Evolutionary conservation across 805 yeast species (phyloP), one percentile per base, ranked within the genome.

Genomic region (Grigorovia transvaalensis): DNA sequence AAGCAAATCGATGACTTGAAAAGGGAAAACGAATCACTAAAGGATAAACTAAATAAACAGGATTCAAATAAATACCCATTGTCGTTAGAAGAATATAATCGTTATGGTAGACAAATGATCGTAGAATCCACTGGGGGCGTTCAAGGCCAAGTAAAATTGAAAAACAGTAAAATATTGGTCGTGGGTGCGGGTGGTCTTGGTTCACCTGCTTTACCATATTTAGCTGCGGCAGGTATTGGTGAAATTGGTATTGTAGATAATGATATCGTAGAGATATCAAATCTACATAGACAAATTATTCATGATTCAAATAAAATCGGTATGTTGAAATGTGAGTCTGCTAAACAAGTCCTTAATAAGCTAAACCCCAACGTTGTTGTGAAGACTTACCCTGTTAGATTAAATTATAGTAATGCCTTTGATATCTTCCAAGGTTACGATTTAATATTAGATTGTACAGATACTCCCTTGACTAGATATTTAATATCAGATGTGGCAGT

Each of bases 101-200:
- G 97, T 41, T 93, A 93, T 67, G 98, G 99, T 3, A 76, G 99
- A 50, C 99, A 93, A 62, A 85, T 93, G 91, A 81, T 90, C 27
- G 96, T 93, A 1, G 93, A 95, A 2, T 85, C 80, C 53, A 73
- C 89, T 49, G 88, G 89, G 23, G 67, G 68, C 5, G 57, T 68
- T 4, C 53, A 53, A 7, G 75, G 81, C 2, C 99, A 93, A 64
- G 49, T 76, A 8, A 71, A 68, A 45, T 67, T 93, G 47, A 82
- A 81, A 56, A 57, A 66, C 0, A 53, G 91, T 1, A 77, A 72
- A 49, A 78, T 90, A 0, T 67, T 91, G 27, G 90, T 93, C 0
- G 75, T 93, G 8, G 99, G 99, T 1, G 97, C 97, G 0, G 99
- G 99, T 11, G 99, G 99, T 0, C 73, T 93, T 7, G 98, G 99